Percentiles rank a stretch among this genome's conserved stretches.
Evolutionary conservation across 495 filamentous ascomycete genomes (phyloP).

Genomic region (Echria macrotheca): DNA sequence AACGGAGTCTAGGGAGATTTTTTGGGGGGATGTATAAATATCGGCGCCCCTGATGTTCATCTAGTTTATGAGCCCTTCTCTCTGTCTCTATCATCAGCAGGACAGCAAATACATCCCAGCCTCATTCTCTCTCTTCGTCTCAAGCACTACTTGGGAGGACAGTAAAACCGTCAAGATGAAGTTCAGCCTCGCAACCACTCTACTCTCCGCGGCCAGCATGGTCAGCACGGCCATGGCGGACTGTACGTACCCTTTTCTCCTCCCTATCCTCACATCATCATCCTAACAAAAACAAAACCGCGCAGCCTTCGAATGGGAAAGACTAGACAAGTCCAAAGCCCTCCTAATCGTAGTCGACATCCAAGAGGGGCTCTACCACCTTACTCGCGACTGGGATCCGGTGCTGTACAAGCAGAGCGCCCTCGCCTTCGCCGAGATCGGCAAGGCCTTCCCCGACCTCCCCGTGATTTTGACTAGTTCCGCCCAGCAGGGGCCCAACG

Average conservation of each 20-base stretch:
- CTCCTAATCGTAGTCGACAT: slow-evolving; percentile 64
- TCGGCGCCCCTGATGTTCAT: no score
- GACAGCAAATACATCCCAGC: no score
- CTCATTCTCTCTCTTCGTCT: no score
- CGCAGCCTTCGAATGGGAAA: slow-evolving; percentile 16
- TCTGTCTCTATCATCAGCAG: no score
- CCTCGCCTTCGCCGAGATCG: slow-evolving; percentile 62
- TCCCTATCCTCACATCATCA: neutral
- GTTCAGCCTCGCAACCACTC: neutral
- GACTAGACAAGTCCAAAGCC: slow-evolving; percentile 23
- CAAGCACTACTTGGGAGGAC: neutral
- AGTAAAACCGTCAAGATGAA: neutral
- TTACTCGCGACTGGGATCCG: slow-evolving; percentile 60
- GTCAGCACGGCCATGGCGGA: slow-evolving; percentile 12
- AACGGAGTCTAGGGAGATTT: no score
- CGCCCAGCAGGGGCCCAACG: slow-evolving; percentile 61
- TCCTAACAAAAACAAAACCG: neutral
- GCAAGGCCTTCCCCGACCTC: slow-evolving; percentile 55
- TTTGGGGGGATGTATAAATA: no score
- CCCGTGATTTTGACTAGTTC: slow-evolving; percentile 68
- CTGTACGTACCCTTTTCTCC: slow-evolving; percentile 5
- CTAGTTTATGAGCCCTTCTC: no score
- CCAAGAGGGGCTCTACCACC: slow-evolving; percentile 61
- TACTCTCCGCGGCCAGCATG: neutral
- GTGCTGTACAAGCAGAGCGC: slow-evolving; percentile 62